Evolutionary conservation across 805 yeast genomes (phyloP).

Genomic region (Lipomyces yamanashiensis): DNA sequence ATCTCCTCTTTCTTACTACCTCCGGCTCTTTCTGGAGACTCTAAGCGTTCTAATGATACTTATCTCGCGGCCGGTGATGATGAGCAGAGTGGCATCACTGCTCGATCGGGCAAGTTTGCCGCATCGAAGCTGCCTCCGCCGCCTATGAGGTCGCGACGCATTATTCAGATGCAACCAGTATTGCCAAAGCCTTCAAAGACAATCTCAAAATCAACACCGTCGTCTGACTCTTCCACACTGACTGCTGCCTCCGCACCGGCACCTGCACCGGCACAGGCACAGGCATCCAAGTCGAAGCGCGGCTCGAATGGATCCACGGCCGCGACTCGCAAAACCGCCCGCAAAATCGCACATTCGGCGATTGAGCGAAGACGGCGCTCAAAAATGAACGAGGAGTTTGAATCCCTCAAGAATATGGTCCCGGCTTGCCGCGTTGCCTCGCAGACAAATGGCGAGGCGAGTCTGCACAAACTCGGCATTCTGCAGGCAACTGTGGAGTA

Average conservation of each 20-base stretch:
- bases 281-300: conserved; percentile 18
- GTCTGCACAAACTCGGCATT: conserved; percentile 80
- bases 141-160: conserved; percentile 35
- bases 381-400: conserved; percentile 81
- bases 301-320: conserved; percentile 19
- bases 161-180: conserved; percentile 36
- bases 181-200: conserved; percentile 29
- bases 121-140: conserved; percentile 34
- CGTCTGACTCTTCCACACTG: not conserved
- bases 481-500: conserved; percentile 84
- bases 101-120: not conserved
- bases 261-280: not conserved
- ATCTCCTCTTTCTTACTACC: conserved; percentile 27
- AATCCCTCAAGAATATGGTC: conserved; percentile 72
- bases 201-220: not conserved
- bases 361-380: conserved; percentile 80
- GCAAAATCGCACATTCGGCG: conserved; percentile 69
- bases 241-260: not conserved
- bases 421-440: conserved; percentile 72
- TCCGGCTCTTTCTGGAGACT: conserved; percentile 17
- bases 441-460: conserved; percentile 51
- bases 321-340: conserved; percentile 48
- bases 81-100: not conserved
- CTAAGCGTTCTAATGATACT: not conserved
- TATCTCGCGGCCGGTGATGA: not conserved